A percentile compares a stretch with the other conserved stretches of the same genome.
Evolutionary conservation across 75 land plant genomes (phyloP).

Genomic region (Pinus taeda): DNA sequence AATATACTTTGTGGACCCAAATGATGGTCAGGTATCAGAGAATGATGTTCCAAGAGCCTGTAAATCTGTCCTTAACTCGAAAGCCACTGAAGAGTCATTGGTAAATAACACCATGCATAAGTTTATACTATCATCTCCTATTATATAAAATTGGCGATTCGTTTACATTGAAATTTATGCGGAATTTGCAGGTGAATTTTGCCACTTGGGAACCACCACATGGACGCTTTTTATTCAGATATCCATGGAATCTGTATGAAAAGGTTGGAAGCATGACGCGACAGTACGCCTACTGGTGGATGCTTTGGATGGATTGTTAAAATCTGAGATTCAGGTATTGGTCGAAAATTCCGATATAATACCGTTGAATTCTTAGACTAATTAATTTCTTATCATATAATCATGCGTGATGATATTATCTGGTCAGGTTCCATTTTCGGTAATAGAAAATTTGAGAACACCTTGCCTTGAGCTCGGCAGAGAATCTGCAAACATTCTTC

Average conservation of each 20-base stretch:
- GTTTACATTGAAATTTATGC: no score
- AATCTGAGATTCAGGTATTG: constrained; percentile 7
- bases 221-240: constrained; percentile 33
- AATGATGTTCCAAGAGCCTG: no score
- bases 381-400: neutral
- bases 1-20: no score
- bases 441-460: neutral
- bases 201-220: constrained; percentile 71
- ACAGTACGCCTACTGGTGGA: constrained; percentile 5
- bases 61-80: no score
- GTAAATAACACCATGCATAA: neutral
- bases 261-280: constrained; percentile 33
- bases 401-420: neutral
- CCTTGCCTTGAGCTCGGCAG: neutral
- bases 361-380: neutral
- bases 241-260: constrained; percentile 59
- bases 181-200: constrained; percentile 34
- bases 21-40: no score
- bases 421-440: neutral
- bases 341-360: no score
- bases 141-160: neutral
- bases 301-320: constrained; percentile 31
- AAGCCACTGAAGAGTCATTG: no score
- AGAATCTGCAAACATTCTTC: neutral
- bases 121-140: neutral